Evolutionary conservation across 768 basidiomycete species (phyloP).

Genomic region (Mycena alexandri): DNA sequence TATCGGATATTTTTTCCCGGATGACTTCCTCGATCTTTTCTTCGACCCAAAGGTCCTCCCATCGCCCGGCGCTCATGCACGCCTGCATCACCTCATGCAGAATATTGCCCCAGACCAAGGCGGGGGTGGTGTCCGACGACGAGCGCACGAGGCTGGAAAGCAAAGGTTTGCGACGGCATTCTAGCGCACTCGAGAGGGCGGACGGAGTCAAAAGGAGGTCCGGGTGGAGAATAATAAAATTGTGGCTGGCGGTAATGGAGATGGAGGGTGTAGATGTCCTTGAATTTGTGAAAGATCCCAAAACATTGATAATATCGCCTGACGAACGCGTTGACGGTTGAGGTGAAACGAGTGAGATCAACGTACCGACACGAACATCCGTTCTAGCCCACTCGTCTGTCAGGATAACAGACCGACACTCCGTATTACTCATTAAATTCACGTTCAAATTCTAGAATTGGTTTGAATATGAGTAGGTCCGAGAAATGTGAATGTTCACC

Average conservation of each 20-base stretch:
- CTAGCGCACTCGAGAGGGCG: slow-evolving; percentile 83
- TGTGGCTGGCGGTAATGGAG: slow-evolving; percentile 69
- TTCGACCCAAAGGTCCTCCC: slow-evolving; percentile 76
- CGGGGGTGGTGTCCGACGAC: slow-evolving; percentile 69
- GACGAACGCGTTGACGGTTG: not conserved
- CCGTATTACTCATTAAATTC: slow-evolving; percentile 65
- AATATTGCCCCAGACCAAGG: slow-evolving; percentile 92
- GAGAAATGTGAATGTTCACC: slow-evolving; percentile 46
- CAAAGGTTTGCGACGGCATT: slow-evolving; percentile 90
- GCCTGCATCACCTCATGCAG: slow-evolving; percentile 92
- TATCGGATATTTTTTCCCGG: slow-evolving; percentile 65
- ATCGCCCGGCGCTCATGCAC: slow-evolving; percentile 71
- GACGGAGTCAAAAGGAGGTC: slow-evolving; percentile 94
- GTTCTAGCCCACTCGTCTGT: slow-evolving; percentile 84
- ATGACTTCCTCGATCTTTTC: slow-evolving; percentile 69
- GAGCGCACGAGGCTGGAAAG: slow-evolving; percentile 74
- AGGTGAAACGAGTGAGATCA: not conserved
- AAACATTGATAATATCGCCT: slow-evolving; percentile 88
- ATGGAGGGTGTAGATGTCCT: slow-evolving; percentile 57
- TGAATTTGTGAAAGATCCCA: slow-evolving; percentile 61
- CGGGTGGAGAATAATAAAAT: slow-evolving; percentile 89
- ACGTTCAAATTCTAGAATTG: slow-evolving; percentile 41
- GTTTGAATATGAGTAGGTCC: not conserved
- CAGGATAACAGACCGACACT: slow-evolving; percentile 66
- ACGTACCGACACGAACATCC: slow-evolving; percentile 70